Conservation (phyloP, 805 yeast species). For the Wickerhamomyces chaumierensis region DNA sequence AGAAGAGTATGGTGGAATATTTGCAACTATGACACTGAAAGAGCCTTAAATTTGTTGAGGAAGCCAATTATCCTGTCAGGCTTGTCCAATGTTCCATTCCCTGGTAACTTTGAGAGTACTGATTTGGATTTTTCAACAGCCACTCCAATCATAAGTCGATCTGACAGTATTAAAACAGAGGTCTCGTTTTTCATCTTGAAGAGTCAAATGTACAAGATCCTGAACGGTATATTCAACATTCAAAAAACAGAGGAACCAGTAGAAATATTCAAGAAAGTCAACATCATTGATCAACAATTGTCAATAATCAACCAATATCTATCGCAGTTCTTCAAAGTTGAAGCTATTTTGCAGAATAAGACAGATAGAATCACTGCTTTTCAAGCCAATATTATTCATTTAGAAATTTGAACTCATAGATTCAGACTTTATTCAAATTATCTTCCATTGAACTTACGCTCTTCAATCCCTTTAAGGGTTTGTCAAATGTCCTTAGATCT, state of each 20-base stretch:
- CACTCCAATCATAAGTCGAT: too few relatives aligned
- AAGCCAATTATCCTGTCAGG: slow-evolving; percentile 5
- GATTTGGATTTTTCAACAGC: too few relatives aligned
- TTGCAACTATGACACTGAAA: slow-evolving; percentile 6
- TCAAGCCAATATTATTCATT: slow-evolving; percentile 2
- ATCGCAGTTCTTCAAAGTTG: background rate
- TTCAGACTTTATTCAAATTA: slow-evolving; percentile 15
- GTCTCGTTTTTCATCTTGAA: background rate
- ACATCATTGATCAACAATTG: slow-evolving; percentile 2
- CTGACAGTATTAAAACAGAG: too few relatives aligned
- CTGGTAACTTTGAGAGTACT: slow-evolving; percentile 1
- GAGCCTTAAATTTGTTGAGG: slow-evolving; percentile 4
- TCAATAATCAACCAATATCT: background rate
- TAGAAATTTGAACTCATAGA: slow-evolving; percentile 4
- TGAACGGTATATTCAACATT: slow-evolving; percentile 2
- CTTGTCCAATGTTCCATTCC: slow-evolving; percentile 5
- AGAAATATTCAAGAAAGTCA: slow-evolving; percentile 1
- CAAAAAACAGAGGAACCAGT: background rate
- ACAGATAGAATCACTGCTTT: slow-evolving; percentile 3
- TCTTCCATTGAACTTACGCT: background rate
- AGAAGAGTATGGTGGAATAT: slow-evolving; percentile 8
- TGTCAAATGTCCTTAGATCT: too few relatives aligned
- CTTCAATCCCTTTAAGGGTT: too few relatives aligned
- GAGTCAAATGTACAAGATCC: slow-evolving; percentile 3
- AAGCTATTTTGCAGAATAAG: background rate